These are phyloP conservation scores for Aristolochia californica DNA, from an alignment of 164 flowering plant genomes.

Conservation along the genomic window DNA sequence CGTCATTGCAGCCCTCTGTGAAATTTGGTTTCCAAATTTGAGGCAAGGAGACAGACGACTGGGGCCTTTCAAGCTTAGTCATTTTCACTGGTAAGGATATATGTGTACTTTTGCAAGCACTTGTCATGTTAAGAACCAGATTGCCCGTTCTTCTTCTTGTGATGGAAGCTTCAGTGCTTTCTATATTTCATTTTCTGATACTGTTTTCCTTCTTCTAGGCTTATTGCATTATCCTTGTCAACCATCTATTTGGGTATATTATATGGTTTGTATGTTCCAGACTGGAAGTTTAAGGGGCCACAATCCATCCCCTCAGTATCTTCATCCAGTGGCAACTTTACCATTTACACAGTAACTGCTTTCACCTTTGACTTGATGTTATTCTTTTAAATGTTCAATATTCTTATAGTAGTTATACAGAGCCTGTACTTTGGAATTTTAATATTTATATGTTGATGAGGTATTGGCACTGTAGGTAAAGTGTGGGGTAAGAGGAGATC, in stretches of 20 bases:
- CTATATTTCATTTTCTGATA: conserved; percentile 1
- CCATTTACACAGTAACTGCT: conserved; percentile 24
- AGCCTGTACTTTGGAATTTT: too few relatives aligned
- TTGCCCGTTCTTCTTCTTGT: neutral
- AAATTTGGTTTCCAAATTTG: conserved; percentile 47
- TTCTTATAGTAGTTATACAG: neutral
- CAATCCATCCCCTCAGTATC: conserved; percentile 15
- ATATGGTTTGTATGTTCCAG: conserved; percentile 61
- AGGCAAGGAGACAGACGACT: conserved; percentile 8
- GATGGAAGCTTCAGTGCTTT: neutral
- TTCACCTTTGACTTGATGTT: neutral
- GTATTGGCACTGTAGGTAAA: conserved; percentile 35
- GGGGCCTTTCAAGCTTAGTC: conserved; percentile 20
- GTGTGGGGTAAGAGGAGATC: conserved; percentile 53
- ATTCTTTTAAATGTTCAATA: neutral
- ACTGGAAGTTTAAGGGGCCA: conserved; percentile 44
- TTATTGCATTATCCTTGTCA: conserved; percentile 24
- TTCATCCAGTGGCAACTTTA: conserved; percentile 16
- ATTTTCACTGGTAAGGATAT: conserved; percentile 42
- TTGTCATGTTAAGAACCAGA: neutral
- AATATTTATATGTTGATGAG: neutral
- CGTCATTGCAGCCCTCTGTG: conserved; percentile 53
- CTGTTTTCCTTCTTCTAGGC: conserved; percentile 25
- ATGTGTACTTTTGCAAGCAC: neutral
- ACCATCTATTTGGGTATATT: conserved; percentile 30